Conservation (phyloP, 2,329 filamentous ascomycete species). For the Anthostomella pinea region DNA sequence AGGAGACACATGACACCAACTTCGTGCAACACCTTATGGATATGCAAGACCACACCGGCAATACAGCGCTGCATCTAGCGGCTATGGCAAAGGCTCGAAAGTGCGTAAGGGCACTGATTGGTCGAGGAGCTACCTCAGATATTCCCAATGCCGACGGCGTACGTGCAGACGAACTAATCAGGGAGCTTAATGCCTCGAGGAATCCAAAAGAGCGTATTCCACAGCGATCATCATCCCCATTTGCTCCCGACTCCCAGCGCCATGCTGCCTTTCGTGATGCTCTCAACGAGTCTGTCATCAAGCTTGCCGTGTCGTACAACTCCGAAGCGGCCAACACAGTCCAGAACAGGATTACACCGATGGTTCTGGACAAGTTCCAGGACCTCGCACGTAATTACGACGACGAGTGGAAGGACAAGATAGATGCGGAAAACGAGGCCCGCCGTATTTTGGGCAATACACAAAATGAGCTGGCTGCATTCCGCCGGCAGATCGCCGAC, state of each 20-base stretch:
- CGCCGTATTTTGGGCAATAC: constrained; percentile 64
- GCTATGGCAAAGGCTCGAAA: constrained; percentile 86
- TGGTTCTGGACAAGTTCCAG: constrained; percentile 70
- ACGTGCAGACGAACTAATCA: constrained; percentile 81
- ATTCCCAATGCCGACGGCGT: constrained; percentile 79
- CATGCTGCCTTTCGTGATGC: constrained; percentile 54
- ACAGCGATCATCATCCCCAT: constrained; percentile 73
- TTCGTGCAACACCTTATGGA: constrained; percentile 79
- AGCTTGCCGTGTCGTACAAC: constrained; percentile 44
- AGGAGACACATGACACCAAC: constrained; percentile 71
- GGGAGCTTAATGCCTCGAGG: constrained; percentile 66
- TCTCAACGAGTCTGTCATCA: constrained; percentile 42
- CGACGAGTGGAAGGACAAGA: constrained; percentile 71
- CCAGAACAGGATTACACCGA: constrained; percentile 64
- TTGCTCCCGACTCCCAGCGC: constrained; percentile 59
- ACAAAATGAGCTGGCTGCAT: constrained; percentile 61
- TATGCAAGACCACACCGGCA: constrained; percentile 78
- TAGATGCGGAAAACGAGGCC: constrained; percentile 66
- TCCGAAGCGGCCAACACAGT: constrained; percentile 68
- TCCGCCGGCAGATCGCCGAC: constrained; percentile 59
- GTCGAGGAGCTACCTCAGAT: constrained; percentile 77
- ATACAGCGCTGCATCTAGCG: constrained; percentile 75
- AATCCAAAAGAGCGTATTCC: constrained; percentile 61
- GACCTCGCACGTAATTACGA: constrained; percentile 71
- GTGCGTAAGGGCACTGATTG: constrained; percentile 75